phyloP scores from a whole-genome alignment of 345 rosid species.

The Mangifera indica region DNA sequence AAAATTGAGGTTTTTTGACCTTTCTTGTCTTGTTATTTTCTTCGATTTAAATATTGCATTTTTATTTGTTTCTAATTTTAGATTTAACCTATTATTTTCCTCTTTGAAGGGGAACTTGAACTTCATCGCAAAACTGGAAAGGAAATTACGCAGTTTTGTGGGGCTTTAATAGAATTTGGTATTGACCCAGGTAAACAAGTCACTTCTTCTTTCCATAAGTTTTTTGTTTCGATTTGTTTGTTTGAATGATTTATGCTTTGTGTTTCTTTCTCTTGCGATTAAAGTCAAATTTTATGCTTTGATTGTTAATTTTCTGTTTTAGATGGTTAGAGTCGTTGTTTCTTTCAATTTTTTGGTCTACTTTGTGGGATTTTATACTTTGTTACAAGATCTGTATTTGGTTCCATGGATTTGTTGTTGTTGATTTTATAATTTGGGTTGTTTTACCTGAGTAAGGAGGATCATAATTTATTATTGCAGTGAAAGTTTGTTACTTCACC shows the following conservation, averaged over 20 bases:
- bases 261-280: background rate
- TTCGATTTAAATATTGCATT: background rate
- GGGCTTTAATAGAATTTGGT: conserved; percentile 14
- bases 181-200: conserved; percentile 29
- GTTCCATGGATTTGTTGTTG: conserved; percentile 1
- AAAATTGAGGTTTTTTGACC: conserved; percentile 8
- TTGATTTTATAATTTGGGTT: conserved; percentile 1
- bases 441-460: background rate
- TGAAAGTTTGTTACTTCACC: conserved; percentile 1
- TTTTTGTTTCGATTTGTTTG: too few species aligned
- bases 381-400: conserved; percentile 19
- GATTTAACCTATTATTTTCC: conserved; percentile 24
- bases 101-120: conserved; percentile 16
- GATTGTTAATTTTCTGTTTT: background rate
- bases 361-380: conserved; percentile 12
- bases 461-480: background rate
- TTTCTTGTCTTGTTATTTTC: background rate
- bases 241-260: background rate
- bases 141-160: conserved; percentile 13
- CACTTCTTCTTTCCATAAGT: background rate
- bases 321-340: conserved; percentile 1
- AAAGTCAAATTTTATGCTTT: background rate
- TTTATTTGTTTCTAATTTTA: background rate
- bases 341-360: background rate
- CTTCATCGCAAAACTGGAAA: conserved; percentile 12